These are phyloP conservation scores for Pseudovirgaria hyperparasitica DNA, from an alignment of 2,329 filamentous ascomycete species.

Conservation along the genomic window DNA sequence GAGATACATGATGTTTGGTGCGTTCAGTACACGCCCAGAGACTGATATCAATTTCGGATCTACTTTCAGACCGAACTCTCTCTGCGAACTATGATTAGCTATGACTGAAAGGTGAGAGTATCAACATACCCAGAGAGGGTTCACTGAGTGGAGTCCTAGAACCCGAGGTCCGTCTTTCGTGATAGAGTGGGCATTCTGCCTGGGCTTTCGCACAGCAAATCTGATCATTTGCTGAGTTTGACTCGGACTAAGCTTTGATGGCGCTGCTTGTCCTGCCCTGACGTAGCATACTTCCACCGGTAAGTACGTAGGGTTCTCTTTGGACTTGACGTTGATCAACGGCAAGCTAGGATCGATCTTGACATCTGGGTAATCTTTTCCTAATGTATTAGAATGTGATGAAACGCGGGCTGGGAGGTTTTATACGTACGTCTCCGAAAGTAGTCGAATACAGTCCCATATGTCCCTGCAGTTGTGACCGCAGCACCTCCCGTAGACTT, in stretches of 20 bases:
- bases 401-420: constrained; percentile 6
- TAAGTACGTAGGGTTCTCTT: constrained; percentile 13
- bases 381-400: no score
- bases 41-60: constrained; percentile 53
- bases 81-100: constrained; percentile 5
- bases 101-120: background rate
- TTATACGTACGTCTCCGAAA: constrained; percentile 8
- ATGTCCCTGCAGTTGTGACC: constrained; percentile 6
- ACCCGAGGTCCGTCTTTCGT: constrained; percentile 7
- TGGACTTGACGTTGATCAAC: constrained; percentile 13
- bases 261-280: constrained; percentile 11
- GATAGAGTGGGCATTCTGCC: constrained; percentile 12
- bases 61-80: constrained; percentile 49
- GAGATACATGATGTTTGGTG: constrained; percentile 49
- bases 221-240: constrained; percentile 17
- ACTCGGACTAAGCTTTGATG: constrained; percentile 9
- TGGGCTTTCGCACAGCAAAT: constrained; percentile 14
- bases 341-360: constrained; percentile 5
- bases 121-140: constrained; percentile 7
- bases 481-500: constrained; percentile 2
- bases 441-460: constrained; percentile 12
- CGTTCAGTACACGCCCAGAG: constrained; percentile 48
- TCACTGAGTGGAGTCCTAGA: constrained; percentile 7
- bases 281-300: constrained; percentile 15
- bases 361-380: constrained; percentile 3